Conservation (phyloP, 345 rosid species). For the Melaleuca quinquenervia region DNA sequence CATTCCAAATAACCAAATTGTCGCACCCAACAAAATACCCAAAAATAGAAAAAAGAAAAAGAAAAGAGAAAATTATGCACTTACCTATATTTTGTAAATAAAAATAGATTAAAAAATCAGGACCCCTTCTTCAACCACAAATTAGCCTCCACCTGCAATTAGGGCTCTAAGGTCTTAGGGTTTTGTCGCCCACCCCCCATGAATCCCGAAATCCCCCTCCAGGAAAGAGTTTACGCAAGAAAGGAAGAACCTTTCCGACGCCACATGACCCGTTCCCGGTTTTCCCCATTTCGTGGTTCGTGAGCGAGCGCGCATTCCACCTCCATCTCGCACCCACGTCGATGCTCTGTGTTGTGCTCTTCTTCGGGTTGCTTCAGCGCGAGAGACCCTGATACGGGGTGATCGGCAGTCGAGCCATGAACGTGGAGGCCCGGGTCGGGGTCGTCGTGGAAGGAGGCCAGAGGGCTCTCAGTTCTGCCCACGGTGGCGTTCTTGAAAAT, state of each 20-base stretch:
- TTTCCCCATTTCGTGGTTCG: background rate
- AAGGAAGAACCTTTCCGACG: background rate
- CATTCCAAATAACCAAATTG: background rate
- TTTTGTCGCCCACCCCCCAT: background rate
- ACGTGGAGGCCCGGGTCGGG: slow-evolving; percentile 76
- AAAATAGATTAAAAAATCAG: background rate
- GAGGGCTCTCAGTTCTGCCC: slow-evolving; percentile 27
- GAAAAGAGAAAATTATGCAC: too few species aligned
- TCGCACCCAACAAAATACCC: too few species aligned
- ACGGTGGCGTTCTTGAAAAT: slow-evolving; percentile 41
- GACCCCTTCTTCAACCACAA: background rate
- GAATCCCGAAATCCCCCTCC: background rate
- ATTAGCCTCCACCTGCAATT: background rate
- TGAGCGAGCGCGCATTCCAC: background rate
- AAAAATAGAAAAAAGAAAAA: too few species aligned
- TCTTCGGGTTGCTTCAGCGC: background rate
- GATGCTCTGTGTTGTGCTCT: background rate
- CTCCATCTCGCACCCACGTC: background rate
- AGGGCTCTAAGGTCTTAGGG: background rate
- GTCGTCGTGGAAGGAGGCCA: slow-evolving; percentile 68
- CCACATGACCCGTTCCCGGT: background rate
- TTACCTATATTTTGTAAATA: too few species aligned
- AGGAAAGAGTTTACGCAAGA: background rate
- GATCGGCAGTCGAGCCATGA: slow-evolving; percentile 5
- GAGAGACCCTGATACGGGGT: background rate